A percentile compares a stretch with the other conserved stretches of the same genome.
These are phyloP conservation scores for Hamigera avellanea DNA, from an alignment of 495 filamentous ascomycete species.

Conservation along the genomic window DNA sequence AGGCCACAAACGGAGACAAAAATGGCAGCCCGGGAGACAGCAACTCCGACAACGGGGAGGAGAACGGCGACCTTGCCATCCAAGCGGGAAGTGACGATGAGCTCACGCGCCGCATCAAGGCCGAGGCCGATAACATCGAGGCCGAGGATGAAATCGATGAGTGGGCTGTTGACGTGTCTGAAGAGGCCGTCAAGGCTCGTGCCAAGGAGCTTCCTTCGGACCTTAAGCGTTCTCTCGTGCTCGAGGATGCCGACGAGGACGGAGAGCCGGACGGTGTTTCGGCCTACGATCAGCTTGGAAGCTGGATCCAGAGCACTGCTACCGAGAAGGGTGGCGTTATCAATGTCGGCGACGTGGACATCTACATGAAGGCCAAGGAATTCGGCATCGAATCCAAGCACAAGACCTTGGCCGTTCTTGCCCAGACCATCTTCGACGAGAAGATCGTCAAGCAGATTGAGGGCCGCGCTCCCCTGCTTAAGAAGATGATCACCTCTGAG, in stretches of 20 bases:
- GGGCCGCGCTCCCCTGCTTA: slow-evolving; percentile 70
- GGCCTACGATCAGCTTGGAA: slow-evolving; percentile 83
- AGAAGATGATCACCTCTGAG: slow-evolving; percentile 85
- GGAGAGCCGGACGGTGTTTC: slow-evolving; percentile 72
- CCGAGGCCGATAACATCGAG: slow-evolving; percentile 66
- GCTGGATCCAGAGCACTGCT: slow-evolving; percentile 76
- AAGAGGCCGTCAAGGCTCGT: slow-evolving; percentile 88
- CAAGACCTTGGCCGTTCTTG: slow-evolving; percentile 82
- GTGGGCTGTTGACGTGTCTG: slow-evolving; percentile 92
- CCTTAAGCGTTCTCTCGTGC: slow-evolving; percentile 76
- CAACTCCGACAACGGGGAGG: slow-evolving; percentile 52
- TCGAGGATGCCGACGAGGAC: slow-evolving; percentile 77
- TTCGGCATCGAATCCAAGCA: slow-evolving; percentile 92
- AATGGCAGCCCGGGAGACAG: slow-evolving; percentile 63
- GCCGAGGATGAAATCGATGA: slow-evolving; percentile 54
- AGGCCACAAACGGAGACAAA: slow-evolving; percentile 50
- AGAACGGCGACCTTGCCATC: slow-evolving; percentile 56
- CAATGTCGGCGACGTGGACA: slow-evolving; percentile 73
- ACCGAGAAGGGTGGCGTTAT: slow-evolving; percentile 56
- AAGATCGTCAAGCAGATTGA: slow-evolving; percentile 79
- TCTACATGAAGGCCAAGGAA: slow-evolving; percentile 91
- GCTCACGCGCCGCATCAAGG: slow-evolving; percentile 79
- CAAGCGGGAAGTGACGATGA: slow-evolving; percentile 86
- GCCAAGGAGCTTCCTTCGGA: slow-evolving; percentile 81
- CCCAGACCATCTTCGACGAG: slow-evolving; percentile 87